Evolutionary conservation across 2,329 filamentous ascomycete genomes (phyloP), one percentile per base, ranked within the genome.

Genomic region (Calonectria henricotiae): DNA sequence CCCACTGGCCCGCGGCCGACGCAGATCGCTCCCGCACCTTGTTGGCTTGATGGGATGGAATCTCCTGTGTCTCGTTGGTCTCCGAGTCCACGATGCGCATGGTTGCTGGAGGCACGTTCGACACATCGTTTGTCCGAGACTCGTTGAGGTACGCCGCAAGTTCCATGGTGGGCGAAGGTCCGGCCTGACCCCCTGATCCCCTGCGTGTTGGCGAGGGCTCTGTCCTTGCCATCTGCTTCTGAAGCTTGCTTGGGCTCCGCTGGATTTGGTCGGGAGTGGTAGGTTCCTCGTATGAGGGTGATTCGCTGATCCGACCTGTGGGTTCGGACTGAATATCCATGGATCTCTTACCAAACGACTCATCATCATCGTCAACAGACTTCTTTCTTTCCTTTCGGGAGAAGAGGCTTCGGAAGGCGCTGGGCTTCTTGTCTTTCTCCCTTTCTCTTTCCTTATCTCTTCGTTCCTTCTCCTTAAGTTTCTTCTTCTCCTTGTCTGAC

Each of bases 381-480:
- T 86, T 86, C 82, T 89, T 90, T 83, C 87, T 90, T 75, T 90
- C 88, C 74, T 90, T 90, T 74, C 89, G 84, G 60, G 89, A 90
- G 80, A 91, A 91, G 80, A 91, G 87, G 77, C 86, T 89, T 63
- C 89, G 88, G 74, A 91, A 85, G 13, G 82, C 86, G 68, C 88
- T 87, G 1, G 87, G 82, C 75, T 89, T 89, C 81, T 89, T 89
- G 12, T 90, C 88, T 82, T 94, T 96, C 68, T 94, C 88, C 82
- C 94, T 87, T 12, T 90, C 88, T 82, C 94, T 96, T 68, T 94
- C 88, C 82, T 95, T 96, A 68, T 94, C 92, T 62, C 94, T 87
- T 75, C 90, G 91, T 71, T 95, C 93, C 71, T 88, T 87, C 79
- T 94, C 89, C 76, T 91, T 95, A 81, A 68, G 92, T 80, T 91